Conservation (phyloP, 352 stramenopile genomes). For the Globisporangium uncinulatum region DNA sequence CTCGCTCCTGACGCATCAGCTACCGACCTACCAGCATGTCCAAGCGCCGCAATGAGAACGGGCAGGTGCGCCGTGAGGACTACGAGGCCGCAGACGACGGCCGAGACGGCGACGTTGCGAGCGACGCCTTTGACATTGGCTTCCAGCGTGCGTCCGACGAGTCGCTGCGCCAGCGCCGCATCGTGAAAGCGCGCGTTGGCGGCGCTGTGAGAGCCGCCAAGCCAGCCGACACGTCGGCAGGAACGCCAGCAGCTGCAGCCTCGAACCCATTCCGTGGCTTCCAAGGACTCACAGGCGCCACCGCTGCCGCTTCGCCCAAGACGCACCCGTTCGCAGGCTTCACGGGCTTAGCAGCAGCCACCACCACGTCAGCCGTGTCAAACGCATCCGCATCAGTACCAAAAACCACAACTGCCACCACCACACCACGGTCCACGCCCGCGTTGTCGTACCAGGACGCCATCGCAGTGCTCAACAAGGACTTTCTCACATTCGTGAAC, state of each 20-base stretch:
- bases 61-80: constrained; percentile 82
- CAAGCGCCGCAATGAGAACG: constrained; percentile 83
- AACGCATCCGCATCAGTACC: neutral
- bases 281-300: constrained; percentile 27
- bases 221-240: neutral
- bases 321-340: constrained; percentile 70
- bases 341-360: constrained; percentile 25
- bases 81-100: constrained; percentile 58
- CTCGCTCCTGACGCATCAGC: constrained; percentile 3
- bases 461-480: constrained; percentile 81
- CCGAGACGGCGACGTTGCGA: constrained; percentile 19
- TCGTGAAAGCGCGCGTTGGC: constrained; percentile 62
- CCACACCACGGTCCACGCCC: neutral
- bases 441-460: constrained; percentile 56
- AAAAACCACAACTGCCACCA: neutral
- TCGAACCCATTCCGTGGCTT: constrained; percentile 45
- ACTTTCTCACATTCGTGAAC: constrained; percentile 70
- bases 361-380: neutral
- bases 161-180: constrained; percentile 67
- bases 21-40: constrained; percentile 31
- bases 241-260: constrained; percentile 3
- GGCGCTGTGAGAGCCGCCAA: constrained; percentile 14
- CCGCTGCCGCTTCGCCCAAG: constrained; percentile 7
- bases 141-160: constrained; percentile 71
- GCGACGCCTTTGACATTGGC: constrained; percentile 47